Evolutionary conservation across 352 stramenopile species (phyloP).

Genomic region (Phytopythium boreale): DNA sequence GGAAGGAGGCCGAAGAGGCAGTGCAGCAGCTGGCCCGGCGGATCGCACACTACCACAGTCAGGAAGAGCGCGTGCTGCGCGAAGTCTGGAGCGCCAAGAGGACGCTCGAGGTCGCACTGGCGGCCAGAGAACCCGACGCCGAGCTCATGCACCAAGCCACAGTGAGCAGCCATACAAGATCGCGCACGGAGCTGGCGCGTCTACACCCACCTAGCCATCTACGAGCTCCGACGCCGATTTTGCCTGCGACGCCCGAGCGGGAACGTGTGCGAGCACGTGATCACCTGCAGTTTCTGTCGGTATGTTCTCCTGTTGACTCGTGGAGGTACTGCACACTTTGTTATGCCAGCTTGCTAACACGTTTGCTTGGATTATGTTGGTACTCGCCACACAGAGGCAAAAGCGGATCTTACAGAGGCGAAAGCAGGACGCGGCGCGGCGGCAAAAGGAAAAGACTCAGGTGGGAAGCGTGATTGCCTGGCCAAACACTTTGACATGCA

Average conservation of each 20-base stretch:
- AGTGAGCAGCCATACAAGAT: not conserved
- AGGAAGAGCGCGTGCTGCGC: slow-evolving; percentile 51
- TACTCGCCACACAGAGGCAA: slow-evolving; percentile 34
- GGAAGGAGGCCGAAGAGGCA: slow-evolving; percentile 52
- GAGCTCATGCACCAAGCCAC: not conserved
- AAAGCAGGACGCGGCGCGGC: slow-evolving; percentile 37
- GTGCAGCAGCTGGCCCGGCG: slow-evolving; percentile 43
- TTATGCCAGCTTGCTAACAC: not conserved
- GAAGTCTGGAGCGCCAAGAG: slow-evolving; percentile 51
- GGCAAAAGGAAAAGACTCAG: slow-evolving; percentile 54
- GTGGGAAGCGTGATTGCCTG: slow-evolving; percentile 8
- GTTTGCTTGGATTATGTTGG: not conserved
- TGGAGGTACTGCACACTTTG: no score
- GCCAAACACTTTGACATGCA: no score
- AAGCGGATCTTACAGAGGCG: slow-evolving; percentile 38
- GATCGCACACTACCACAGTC: slow-evolving; percentile 46
- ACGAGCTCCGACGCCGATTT: not conserved
- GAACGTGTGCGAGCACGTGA: slow-evolving; percentile 37
- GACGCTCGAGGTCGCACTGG: slow-evolving; percentile 25
- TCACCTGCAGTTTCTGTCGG: slow-evolving; percentile 47
- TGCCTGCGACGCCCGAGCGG: not conserved
- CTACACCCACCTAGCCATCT: not conserved
- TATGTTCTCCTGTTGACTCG: slow-evolving; percentile 10
- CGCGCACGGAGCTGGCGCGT: not conserved
- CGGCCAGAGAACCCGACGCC: not conserved